phyloP scores from a whole-genome alignment of 23 red algal species.

The Chondrus crispus region DNA sequence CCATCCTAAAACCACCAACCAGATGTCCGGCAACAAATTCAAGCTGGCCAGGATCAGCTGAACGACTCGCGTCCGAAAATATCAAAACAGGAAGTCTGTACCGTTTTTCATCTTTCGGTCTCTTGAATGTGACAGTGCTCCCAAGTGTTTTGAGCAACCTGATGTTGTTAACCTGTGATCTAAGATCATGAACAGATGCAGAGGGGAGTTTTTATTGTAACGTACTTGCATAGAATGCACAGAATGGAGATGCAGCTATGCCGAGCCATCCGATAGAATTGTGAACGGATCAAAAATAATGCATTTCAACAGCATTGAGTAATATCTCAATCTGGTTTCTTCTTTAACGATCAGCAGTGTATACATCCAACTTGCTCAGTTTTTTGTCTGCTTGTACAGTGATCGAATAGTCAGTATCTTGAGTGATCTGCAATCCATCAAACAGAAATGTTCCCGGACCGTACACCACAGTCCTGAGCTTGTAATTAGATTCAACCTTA shows the following conservation, averaged over 20 bases:
- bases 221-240: neutral
- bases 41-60: conserved; percentile 22
- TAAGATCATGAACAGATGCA: neutral
- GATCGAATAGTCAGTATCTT: neutral
- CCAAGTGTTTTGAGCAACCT: neutral
- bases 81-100: neutral
- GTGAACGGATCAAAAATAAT: neutral
- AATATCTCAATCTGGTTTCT: neutral
- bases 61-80: neutral
- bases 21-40: neutral
- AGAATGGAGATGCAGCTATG: conserved; percentile 35
- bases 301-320: neutral
- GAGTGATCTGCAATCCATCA: neutral
- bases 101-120: neutral
- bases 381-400: neutral
- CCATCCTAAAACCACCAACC: neutral
- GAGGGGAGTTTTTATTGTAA: neutral
- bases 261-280: conserved; percentile 22
- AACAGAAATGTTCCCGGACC: neutral
- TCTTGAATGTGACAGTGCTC: neutral
- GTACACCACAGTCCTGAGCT: conserved; percentile 26
- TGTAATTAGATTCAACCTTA: neutral
- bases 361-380: neutral
- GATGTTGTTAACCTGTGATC: neutral
- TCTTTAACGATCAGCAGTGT: neutral